Conservation (phyloP, 1,284 basidiomycete species). For the Anthracocystis walkeri region DNA sequence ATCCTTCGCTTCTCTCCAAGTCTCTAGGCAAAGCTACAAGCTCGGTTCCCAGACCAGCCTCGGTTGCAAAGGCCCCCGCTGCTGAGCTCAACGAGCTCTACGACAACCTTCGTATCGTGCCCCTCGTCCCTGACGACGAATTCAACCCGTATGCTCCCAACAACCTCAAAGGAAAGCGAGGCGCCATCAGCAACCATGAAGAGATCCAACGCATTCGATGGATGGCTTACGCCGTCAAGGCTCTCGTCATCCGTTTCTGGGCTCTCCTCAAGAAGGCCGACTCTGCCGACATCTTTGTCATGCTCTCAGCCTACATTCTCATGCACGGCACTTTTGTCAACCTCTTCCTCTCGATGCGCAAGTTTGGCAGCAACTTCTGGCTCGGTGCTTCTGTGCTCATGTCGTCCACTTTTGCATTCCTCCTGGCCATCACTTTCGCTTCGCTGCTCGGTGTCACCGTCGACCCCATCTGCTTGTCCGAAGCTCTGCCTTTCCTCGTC, state of each 20-base stretch:
- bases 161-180: slow-evolving; percentile 52
- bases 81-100: slow-evolving; percentile 41
- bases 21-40: slow-evolving; percentile 17
- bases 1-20: slow-evolving; percentile 32
- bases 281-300: slow-evolving; percentile 93
- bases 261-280: slow-evolving; percentile 79
- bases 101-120: slow-evolving; percentile 38
- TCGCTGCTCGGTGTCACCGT: slow-evolving; percentile 86
- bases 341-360: slow-evolving; percentile 69
- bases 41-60: slow-evolving; percentile 22
- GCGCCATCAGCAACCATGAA: slow-evolving; percentile 37
- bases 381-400: slow-evolving; percentile 82
- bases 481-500: slow-evolving; percentile 96
- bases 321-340: slow-evolving; percentile 97
- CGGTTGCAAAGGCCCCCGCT: slow-evolving; percentile 33
- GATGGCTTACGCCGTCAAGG: slow-evolving; percentile 62
- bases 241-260: slow-evolving; percentile 66
- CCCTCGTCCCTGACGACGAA: slow-evolving; percentile 49
- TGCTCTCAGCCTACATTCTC: slow-evolving; percentile 91
- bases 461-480: slow-evolving; percentile 91
- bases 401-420: slow-evolving; percentile 86
- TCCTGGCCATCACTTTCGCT: slow-evolving; percentile 86
- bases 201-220: slow-evolving; percentile 61
- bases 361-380: slow-evolving; percentile 68
- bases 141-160: slow-evolving; percentile 51